phyloP scores from a whole-genome alignment of 768 basidiomycete species.

The Naganishia onofrii region DNA sequence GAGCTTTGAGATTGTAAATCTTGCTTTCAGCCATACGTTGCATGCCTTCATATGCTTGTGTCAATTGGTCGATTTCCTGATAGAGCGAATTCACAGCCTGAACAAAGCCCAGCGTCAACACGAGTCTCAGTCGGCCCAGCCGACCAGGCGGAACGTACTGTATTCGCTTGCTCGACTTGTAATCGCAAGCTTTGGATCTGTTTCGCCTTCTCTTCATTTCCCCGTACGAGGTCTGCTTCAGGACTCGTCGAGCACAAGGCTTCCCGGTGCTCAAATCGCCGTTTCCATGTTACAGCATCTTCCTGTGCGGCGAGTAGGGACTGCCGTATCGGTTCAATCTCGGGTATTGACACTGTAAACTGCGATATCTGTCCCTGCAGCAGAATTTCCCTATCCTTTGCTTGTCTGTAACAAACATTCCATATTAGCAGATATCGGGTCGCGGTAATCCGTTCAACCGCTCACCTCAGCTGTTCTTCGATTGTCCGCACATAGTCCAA shows the following conservation, averaged over 20 bases:
- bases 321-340: constrained; percentile 59
- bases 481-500: constrained; percentile 58
- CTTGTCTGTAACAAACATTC: constrained; percentile 55
- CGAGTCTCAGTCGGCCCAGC: background rate
- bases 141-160: constrained; percentile 56
- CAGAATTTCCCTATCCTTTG: constrained; percentile 57
- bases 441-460: constrained; percentile 1
- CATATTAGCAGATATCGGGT: background rate
- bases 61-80: constrained; percentile 78
- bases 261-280: constrained; percentile 33
- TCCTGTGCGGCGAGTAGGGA: constrained; percentile 52
- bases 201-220: constrained; percentile 66
- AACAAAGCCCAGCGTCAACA: background rate
- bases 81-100: constrained; percentile 61
- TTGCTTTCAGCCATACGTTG: constrained; percentile 79
- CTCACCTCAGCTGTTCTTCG: constrained; percentile 62
- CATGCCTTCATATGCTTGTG: constrained; percentile 78
- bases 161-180: constrained; percentile 63
- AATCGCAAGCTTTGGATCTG: constrained; percentile 65
- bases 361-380: constrained; percentile 59
- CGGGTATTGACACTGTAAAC: constrained; percentile 50
- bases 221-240: constrained; percentile 9
- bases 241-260: constrained; percentile 11
- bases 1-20: constrained; percentile 70
- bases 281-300: constrained; percentile 45